phyloP scores from a whole-genome alignment of 2,329 filamentous ascomycete species.

The Neopestalotiopsis rosae region DNA sequence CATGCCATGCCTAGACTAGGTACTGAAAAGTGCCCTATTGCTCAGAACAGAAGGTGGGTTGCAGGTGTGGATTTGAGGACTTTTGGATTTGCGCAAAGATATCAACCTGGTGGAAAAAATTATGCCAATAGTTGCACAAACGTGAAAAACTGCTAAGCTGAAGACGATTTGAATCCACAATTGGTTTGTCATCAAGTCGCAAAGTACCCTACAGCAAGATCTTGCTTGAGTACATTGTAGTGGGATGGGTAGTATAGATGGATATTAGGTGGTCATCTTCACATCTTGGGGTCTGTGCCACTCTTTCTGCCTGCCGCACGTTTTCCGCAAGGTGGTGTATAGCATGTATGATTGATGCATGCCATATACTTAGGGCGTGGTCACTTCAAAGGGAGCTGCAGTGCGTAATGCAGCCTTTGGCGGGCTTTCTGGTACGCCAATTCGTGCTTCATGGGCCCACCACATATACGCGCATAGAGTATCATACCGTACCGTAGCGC shows the following conservation, averaged over 20 bases:
- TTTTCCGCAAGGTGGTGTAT: neutral
- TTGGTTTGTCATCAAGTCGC: neutral
- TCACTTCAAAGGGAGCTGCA: neutral
- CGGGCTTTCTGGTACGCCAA: neutral
- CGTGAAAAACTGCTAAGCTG: neutral
- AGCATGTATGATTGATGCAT: neutral
- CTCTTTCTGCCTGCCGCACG: neutral
- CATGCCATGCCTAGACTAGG: neutral
- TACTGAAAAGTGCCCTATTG: slow-evolving; percentile 5
- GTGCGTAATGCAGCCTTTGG: no score
- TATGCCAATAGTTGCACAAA: neutral
- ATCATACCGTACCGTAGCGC: neutral
- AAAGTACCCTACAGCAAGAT: slow-evolving; percentile 3
- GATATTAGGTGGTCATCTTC: neutral
- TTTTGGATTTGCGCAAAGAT: neutral
- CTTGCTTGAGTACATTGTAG: neutral
- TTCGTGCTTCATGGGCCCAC: neutral
- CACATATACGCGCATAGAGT: neutral
- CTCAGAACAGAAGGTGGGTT: slow-evolving; percentile 9
- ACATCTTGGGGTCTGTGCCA: neutral
- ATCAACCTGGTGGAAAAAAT: neutral
- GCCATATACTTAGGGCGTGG: neutral
- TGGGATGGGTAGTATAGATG: neutral
- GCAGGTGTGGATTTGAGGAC: neutral
- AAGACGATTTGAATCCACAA: neutral